Conservation (phyloP, 352 stramenopile species). For the Phytophthora megakarya region DNA sequence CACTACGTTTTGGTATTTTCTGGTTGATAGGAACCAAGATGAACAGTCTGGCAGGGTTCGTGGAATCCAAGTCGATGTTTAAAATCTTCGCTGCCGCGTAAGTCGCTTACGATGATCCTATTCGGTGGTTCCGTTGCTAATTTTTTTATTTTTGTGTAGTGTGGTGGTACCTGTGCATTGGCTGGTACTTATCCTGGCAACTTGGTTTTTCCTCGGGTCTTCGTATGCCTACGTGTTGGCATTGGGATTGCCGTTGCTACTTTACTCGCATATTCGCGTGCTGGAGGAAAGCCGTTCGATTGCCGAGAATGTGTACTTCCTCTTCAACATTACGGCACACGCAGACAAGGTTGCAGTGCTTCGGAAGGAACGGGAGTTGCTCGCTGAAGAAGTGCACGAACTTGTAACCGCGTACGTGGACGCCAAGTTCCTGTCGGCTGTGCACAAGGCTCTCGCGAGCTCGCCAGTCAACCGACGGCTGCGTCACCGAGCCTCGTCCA, state of each 20-base stretch:
- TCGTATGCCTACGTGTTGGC: constrained; percentile 65
- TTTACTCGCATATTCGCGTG: constrained; percentile 82
- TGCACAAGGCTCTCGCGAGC: constrained; percentile 59
- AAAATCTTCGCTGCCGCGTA: constrained; percentile 77
- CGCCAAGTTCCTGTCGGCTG: constrained; percentile 52
- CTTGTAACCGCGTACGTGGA: constrained; percentile 61
- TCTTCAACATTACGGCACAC: constrained; percentile 73
- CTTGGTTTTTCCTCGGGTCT: constrained; percentile 59
- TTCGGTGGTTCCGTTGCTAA: constrained; percentile 10
- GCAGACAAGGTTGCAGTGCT: constrained; percentile 60
- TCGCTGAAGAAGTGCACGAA: constrained; percentile 62
- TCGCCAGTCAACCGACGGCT: constrained; percentile 41
- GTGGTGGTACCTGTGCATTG: constrained; percentile 73
- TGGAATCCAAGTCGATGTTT: constrained; percentile 83
- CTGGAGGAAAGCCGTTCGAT: constrained; percentile 79
- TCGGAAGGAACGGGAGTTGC: constrained; percentile 53
- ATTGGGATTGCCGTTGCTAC: constrained; percentile 58
- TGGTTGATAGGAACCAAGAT: constrained; percentile 56
- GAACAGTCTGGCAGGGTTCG: constrained; percentile 66
- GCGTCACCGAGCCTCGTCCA: constrained; percentile 48
- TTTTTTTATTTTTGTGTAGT: constrained; percentile 34
- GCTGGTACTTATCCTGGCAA: constrained; percentile 61
- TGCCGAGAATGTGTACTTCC: constrained; percentile 76
- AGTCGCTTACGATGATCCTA: constrained; percentile 14
- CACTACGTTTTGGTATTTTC: not conserved